These are phyloP conservation scores for Fusarium keratoplasticum DNA, from an alignment of 2,329 filamentous ascomycete genomes.

Conservation along the genomic window DNA sequence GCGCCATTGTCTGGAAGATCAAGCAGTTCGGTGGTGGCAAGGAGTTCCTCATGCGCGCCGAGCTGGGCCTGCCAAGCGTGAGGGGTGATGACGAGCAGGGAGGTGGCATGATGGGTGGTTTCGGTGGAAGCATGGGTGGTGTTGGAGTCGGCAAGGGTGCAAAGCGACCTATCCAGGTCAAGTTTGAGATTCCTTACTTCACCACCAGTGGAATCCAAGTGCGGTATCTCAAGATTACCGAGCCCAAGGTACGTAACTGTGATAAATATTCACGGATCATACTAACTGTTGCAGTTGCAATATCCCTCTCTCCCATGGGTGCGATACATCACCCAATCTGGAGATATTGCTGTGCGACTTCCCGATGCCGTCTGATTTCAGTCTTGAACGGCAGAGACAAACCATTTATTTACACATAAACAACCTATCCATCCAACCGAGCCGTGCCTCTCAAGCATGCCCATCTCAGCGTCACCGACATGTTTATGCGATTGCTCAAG, in stretches of 20 bases:
- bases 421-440: conserved; percentile 18
- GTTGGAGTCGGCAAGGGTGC: conserved; percentile 83
- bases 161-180: conserved; percentile 97
- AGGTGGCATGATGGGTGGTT: conserved; percentile 97
- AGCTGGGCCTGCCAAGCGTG: conserved; percentile 92
- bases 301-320: conserved; percentile 98
- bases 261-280: not conserved
- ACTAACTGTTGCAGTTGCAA: conserved; percentile 75
- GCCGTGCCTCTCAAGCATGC: conserved; percentile 6
- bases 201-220: conserved; percentile 99
- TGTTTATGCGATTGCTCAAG: not conserved
- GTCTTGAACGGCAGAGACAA: not conserved
- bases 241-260: conserved; percentile 85
- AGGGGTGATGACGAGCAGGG: conserved; percentile 95
- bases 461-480: not conserved
- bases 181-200: conserved; percentile 99
- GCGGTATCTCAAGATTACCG: conserved; percentile 98
- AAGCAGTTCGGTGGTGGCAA: conserved; percentile 99
- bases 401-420: conserved; percentile 27
- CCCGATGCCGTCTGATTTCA: conserved; percentile 83
- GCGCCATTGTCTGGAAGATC: conserved; percentile 99
- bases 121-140: conserved; percentile 96
- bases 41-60: conserved; percentile 98
- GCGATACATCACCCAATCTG: conserved; percentile 97
- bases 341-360: conserved; percentile 93